Percentiles rank a stretch among this genome's conserved stretches.
Evolutionary conservation across 257 asterid genomes (phyloP).

Genomic region (Leptodermis oblonga): DNA sequence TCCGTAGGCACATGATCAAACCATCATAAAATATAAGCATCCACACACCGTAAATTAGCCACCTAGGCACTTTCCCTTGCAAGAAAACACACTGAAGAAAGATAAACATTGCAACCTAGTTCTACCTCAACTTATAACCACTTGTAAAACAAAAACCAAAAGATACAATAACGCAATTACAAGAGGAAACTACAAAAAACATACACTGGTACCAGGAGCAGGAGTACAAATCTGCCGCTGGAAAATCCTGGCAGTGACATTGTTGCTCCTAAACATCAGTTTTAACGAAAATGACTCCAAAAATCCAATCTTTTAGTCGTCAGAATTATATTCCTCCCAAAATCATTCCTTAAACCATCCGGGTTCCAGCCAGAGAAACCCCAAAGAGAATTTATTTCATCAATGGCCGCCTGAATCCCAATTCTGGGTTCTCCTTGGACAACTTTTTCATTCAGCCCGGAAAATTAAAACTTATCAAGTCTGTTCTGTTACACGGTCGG

Average conservation of each 20-base stretch:
- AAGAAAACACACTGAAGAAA: not conserved
- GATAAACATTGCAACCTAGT: not conserved
- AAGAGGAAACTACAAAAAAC: constrained; percentile 5
- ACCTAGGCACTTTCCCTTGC: not conserved
- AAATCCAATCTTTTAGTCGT: not conserved
- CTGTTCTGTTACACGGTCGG: no score
- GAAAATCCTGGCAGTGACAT: constrained; percentile 94
- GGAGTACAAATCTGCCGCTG: constrained; percentile 92
- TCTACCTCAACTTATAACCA: no score
- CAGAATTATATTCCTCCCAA: not conserved
- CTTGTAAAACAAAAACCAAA: not conserved
- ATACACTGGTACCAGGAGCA: constrained; percentile 91
- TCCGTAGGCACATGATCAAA: no score
- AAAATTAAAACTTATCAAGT: not conserved
- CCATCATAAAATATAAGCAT: no score
- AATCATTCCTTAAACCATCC: not conserved
- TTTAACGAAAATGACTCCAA: not conserved
- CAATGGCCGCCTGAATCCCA: constrained; percentile 6
- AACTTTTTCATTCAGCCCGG: not conserved
- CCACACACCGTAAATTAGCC: not conserved
- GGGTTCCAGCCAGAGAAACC: constrained; percentile 12
- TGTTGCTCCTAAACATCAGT: constrained; percentile 84
- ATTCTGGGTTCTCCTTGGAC: not conserved
- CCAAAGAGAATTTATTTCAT: not conserved
- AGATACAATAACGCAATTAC: not conserved